Base-by-base conservation (phyloP, 768 basidiomycete genomes). In the Tylopilus sp. region DNA sequence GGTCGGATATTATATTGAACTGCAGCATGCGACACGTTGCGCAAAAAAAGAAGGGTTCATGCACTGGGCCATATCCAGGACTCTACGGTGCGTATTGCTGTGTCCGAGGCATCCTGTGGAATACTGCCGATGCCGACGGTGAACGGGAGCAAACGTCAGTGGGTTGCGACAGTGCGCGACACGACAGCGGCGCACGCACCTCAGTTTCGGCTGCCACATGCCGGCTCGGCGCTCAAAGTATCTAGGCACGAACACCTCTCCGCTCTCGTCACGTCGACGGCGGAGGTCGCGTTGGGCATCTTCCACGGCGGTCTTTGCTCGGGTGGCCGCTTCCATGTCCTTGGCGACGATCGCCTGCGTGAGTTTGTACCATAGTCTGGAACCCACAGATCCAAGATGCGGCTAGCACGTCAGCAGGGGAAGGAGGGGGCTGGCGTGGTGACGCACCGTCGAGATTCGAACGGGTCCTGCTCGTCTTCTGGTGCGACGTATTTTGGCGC, bases 311-410 rank as follows among this genome's bases (percentile, higher is more conserved):
- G 82, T 81, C 76, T 99, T 99, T 43, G 92, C 91, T 23, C 80
- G 80, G 4, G 94, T 97, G 21, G 97, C 97, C 11, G 82, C 85
- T 59, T 95, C 91, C 92, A 98, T 95, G 67, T 99, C 93, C 63
- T 87, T 91, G 28, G 75, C 75, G 26, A 77, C 66, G 69, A 99
- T 98, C 18, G 95, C 97, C 17, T 77, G 73, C 22, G 97, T 98
- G 39, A 99, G 72, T 41, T 83, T 76, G 35, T 74, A 63, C 97
- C 97, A 99, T 47, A 98, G 70, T 59, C 49, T 56, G 47, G 8
- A 21, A 17, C 20, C 28, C n/a, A n/a, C n/a, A 1, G 6, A 21
- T n/a, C 17, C 20, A 11, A 10, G 30, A n/a, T n/a, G n/a, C n/a
- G n/a, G n/a, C n/a, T n/a, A n/a, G n/a, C n/a, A n/a, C n/a, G n/a